These are phyloP conservation scores for Cercospora beticola DNA, from an alignment of 2,329 filamentous ascomycete genomes.

Conservation along the genomic window DNA sequence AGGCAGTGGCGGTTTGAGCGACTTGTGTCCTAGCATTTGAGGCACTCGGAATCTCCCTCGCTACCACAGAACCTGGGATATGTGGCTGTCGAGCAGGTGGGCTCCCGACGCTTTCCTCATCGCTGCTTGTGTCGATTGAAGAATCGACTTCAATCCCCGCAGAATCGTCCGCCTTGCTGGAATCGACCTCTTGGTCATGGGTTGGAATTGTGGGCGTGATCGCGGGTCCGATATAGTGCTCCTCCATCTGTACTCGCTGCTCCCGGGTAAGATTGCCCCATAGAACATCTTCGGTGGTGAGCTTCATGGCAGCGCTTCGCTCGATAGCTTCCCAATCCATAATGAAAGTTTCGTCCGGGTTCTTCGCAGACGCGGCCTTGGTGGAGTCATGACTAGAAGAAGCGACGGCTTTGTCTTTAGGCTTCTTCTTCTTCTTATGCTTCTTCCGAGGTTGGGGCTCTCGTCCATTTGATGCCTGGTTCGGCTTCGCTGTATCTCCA, in stretches of 20 bases:
- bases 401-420: not conserved
- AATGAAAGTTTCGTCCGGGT: not conserved
- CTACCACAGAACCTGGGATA: not conserved
- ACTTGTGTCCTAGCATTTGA: not conserved
- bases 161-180: not conserved
- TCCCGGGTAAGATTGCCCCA: not conserved
- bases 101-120: not conserved
- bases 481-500: no score
- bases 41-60: no score
- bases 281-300: not conserved
- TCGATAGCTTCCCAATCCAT: slow-evolving; percentile 8
- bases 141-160: not conserved
- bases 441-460: no score
- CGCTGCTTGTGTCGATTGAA: not conserved
- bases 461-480: no score
- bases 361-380: not conserved
- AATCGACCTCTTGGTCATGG: not conserved
- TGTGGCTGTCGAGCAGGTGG: not conserved
- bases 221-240: not conserved
- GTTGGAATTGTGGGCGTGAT: not conserved
- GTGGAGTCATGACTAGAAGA: not conserved
- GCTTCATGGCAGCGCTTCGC: not conserved
- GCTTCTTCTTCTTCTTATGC: slow-evolving; percentile 1
- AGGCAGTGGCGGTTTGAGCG: not conserved
- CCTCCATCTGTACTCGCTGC: slow-evolving; percentile 3